A percentile compares a stretch with the other conserved stretches of the same genome.
Conservation (phyloP, 164 flowering plant species). For the Amborella trichopoda region DNA sequence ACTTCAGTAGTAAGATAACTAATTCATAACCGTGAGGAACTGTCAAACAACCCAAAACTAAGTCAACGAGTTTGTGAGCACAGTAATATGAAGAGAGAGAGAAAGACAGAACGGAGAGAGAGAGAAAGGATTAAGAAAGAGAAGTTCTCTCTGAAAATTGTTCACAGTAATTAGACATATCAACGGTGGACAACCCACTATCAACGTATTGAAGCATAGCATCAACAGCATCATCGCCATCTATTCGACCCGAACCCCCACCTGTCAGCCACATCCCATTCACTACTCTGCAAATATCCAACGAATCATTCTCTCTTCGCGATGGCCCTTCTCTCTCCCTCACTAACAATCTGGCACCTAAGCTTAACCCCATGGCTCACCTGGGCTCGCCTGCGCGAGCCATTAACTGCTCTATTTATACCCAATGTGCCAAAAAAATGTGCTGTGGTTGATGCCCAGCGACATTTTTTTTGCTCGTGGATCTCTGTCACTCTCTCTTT, state of each 20-base stretch:
- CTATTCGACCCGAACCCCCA: conserved; percentile 71
- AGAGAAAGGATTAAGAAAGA: neutral
- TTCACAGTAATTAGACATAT: conserved; percentile 73
- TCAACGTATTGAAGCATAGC: conserved; percentile 65
- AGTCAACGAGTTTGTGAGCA: no score
- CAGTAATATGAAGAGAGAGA: neutral
- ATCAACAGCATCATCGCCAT: conserved; percentile 40
- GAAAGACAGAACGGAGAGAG: neutral
- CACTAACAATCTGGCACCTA: neutral
- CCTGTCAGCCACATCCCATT: conserved; percentile 88
- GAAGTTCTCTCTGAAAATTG: no score
- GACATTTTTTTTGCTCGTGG: no score
- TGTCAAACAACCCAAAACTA: no score
- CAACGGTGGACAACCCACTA: conserved; percentile 58
- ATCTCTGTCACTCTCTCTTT: no score
- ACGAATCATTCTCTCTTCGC: conserved; percentile 51
- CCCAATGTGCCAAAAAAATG: no score
- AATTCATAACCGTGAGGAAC: no score
- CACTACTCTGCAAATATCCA: conserved; percentile 54
- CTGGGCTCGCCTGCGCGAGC: no score
- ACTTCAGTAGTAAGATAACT: no score
- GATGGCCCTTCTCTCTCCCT: conserved; percentile 8
- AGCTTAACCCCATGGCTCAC: no score
- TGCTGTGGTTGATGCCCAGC: no score
- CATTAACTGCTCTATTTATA: no score